Percentiles rank a stretch among this genome's conserved stretches.
Evolutionary conservation across 2,329 filamentous ascomycete genomes (phyloP).

Genomic region (Tolypocladium paradoxum): DNA sequence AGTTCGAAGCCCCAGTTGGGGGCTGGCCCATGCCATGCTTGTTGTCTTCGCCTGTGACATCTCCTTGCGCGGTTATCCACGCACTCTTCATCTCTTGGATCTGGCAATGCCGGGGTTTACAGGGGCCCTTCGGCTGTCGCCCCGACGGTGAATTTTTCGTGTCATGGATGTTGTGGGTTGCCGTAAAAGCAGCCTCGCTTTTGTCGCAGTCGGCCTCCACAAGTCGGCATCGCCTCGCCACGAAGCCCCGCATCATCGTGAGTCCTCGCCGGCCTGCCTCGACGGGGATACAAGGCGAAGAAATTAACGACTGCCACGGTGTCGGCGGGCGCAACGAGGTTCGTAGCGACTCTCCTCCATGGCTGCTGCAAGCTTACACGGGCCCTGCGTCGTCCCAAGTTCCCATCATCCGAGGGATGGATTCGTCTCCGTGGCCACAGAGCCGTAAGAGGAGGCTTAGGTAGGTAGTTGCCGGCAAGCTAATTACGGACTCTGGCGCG

Average conservation of each 20-base stretch:
- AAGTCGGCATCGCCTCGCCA: background rate
- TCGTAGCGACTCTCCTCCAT: background rate
- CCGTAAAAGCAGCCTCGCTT: background rate
- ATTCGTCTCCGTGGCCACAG: background rate
- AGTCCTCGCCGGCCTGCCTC: too few relatives aligned
- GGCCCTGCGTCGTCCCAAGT: background rate
- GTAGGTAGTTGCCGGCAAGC: background rate
- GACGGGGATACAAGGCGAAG: background rate
- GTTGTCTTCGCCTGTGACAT: background rate
- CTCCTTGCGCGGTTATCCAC: background rate
- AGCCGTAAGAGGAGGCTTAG: background rate
- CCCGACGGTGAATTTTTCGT: background rate
- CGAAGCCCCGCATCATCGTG: background rate
- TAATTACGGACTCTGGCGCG: background rate
- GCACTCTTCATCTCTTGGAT: background rate
- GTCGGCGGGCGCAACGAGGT: too few relatives aligned
- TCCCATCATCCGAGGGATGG: background rate
- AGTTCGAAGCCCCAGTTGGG: background rate
- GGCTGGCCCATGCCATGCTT: background rate
- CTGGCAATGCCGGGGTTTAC: background rate
- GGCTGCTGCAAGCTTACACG: background rate
- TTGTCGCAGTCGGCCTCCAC: background rate
- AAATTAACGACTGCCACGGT: too few relatives aligned
- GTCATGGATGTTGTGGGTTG: background rate
- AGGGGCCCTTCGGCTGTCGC: background rate